These are phyloP conservation scores for Hanseniaspora singularis DNA, from an alignment of 805 yeast genomes.

Conservation along the genomic window DNA sequence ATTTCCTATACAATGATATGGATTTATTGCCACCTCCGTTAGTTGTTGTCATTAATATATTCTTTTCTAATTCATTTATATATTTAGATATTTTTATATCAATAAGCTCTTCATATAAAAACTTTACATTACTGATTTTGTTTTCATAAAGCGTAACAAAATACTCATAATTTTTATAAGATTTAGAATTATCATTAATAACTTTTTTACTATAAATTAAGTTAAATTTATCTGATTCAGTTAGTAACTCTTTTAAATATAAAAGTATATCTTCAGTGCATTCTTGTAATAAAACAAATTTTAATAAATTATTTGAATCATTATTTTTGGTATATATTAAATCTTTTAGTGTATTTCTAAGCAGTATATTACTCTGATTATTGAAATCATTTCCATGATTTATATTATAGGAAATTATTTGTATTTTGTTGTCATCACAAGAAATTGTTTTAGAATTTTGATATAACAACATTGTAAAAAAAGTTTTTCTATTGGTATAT, in stretches of 20 bases:
- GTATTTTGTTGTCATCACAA: background rate
- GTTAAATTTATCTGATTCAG: background rate
- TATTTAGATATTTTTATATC: background rate
- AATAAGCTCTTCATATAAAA: background rate
- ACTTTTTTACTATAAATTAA: conserved; percentile 8
- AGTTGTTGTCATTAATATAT: background rate
- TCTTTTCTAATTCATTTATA: background rate
- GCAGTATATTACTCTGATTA: background rate
- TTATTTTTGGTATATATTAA: background rate
- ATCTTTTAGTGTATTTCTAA: background rate
- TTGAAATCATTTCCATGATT: conserved; percentile 7
- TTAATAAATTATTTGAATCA: background rate
- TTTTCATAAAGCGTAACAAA: background rate
- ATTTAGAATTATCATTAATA: background rate
- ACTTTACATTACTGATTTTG: background rate
- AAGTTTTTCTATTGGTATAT: no score
- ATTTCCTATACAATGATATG: conserved; percentile 3
- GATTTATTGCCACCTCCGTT: background rate
- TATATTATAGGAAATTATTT: conserved; percentile 7
- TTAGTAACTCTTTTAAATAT: background rate
- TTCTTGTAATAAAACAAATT: conserved; percentile 8
- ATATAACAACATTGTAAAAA: no score
- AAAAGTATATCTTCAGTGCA: conserved; percentile 8
- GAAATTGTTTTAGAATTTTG: no score
- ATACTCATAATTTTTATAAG: conserved; percentile 8